A percentile compares a stretch with the other conserved stretches of the same genome.
phyloP scores from a whole-genome alignment of 257 asterid genomes.

The Solanum sejunctum region DNA sequence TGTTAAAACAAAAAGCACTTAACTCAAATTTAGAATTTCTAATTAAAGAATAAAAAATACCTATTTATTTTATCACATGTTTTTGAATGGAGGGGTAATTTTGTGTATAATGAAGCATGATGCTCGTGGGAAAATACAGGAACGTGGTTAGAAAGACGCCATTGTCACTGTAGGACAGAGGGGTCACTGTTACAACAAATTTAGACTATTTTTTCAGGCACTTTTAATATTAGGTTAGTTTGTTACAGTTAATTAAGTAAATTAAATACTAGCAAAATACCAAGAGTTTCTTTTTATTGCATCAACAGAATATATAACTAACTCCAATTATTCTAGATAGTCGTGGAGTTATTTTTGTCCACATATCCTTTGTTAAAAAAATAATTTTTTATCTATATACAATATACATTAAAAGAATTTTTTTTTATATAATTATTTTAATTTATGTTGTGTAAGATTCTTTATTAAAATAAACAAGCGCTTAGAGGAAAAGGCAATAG shows the following conservation, averaged over 20 bases:
- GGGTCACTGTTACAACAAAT: not conserved
- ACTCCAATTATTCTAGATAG: not conserved
- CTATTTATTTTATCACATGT: not conserved
- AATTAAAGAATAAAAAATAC: not conserved
- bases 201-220: not conserved
- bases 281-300: not conserved
- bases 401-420: not conserved
- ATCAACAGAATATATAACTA: not conserved
- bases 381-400: too few species aligned
- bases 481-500: too few species aligned
- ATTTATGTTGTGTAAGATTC: too few species aligned
- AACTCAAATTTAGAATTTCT: not conserved
- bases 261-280: not conserved
- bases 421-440: not conserved
- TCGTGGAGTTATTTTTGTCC: not conserved
- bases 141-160: not conserved
- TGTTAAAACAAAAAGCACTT: not conserved
- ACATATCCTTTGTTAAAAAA: too few species aligned
- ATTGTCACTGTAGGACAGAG: not conserved
- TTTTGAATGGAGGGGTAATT: not conserved
- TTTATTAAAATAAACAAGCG: too few species aligned
- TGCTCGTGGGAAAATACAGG: not conserved
- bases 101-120: not conserved
- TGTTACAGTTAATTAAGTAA: not conserved
- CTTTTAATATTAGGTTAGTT: not conserved